Evolutionary conservation across 768 basidiomycete genomes (phyloP), one percentile per base, ranked within the genome.

Genomic region (Boletus barrowsii): DNA sequence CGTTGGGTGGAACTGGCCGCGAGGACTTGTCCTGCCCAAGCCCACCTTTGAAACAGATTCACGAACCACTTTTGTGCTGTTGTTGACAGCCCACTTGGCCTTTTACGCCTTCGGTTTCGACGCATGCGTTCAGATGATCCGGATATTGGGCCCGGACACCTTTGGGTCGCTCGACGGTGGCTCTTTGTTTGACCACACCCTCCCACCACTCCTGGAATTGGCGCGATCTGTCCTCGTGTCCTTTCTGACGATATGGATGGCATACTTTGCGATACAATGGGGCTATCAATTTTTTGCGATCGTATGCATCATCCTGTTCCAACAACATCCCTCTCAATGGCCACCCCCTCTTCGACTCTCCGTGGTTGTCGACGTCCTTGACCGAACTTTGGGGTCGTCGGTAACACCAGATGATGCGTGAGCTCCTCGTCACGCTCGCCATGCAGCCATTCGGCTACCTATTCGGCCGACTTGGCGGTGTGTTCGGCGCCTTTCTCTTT

Each of bases 321-420:
- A 64, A 4, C 82, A 85, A 57, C 61, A 67, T 32, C 77, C 79
- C 0, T 70, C 71, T 4, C 74, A 82, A 47, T 88, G 85, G 82
- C 87, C 86, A 0, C 86, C 83, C n/a, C 1, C 51, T 82, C 5
- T 87, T 86, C 68, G 68, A 79, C 49, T 41, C 70, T 6, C 87
- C 87, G 3, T 88, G 81, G 79, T 43, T 62, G 24, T 67, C 82
- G 11, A 80, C 80, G 3, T 86, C 84, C 8, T 62, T 88, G 44
- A 71, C 73, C 39, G 79, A 87, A 8, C 79, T 85, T 42, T 89
- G 87, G 87, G 73, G 79, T 0, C 66, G 58, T 45, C 73, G 82
- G 26, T 88, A 86, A 86, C 87, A 89, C 61, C 85, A 87, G 56
- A 51, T 83, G 15, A 81, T 87, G 65, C 77, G 86, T 3, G 75